phyloP scores from a whole-genome alignment of 108 stramenopile species.

The Skeletonema potamos region DNA sequence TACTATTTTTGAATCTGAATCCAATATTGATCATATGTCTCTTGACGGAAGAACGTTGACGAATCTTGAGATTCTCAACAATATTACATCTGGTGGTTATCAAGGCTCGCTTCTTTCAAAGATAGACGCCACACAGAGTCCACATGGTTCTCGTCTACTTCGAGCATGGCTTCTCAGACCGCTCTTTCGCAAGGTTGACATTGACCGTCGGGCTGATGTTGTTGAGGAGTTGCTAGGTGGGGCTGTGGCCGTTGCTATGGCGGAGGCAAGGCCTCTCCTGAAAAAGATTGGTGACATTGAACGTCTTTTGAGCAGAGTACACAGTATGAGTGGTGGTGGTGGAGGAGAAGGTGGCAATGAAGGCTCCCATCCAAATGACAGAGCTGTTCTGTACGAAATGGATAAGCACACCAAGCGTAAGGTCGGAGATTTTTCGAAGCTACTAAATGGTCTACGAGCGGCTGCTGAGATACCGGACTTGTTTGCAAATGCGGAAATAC shows the following conservation, averaged over 20 bases:
- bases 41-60: constrained; percentile 95
- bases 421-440: constrained; percentile 86
- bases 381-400: constrained; percentile 95
- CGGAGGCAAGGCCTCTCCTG: constrained; percentile 67
- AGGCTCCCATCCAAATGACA: constrained; percentile 86
- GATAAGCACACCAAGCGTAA: constrained; percentile 91
- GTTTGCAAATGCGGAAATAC: constrained; percentile 73
- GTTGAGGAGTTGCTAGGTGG: constrained; percentile 89
- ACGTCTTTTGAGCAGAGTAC: constrained; percentile 89
- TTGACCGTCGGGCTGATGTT: constrained; percentile 92
- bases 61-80: constrained; percentile 94
- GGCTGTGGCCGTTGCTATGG: constrained; percentile 65
- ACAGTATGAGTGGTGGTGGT: constrained; percentile 84
- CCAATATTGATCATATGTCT: constrained; percentile 76
- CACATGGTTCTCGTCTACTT: constrained; percentile 92
- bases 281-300: constrained; percentile 92
- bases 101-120: constrained; percentile 90
- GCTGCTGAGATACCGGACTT: constrained; percentile 70
- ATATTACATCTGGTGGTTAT: constrained; percentile 65
- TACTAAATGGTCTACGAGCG: constrained; percentile 72
- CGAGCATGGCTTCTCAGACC: constrained; percentile 96
- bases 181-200: constrained; percentile 82
- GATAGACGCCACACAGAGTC: constrained; percentile 88
- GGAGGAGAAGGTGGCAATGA: constrained; percentile 8
- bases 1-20: constrained; percentile 27